These are phyloP conservation scores for Sugiyamaella boreocaroliniensis DNA, from an alignment of 805 yeast genomes.

Conservation along the genomic window DNA sequence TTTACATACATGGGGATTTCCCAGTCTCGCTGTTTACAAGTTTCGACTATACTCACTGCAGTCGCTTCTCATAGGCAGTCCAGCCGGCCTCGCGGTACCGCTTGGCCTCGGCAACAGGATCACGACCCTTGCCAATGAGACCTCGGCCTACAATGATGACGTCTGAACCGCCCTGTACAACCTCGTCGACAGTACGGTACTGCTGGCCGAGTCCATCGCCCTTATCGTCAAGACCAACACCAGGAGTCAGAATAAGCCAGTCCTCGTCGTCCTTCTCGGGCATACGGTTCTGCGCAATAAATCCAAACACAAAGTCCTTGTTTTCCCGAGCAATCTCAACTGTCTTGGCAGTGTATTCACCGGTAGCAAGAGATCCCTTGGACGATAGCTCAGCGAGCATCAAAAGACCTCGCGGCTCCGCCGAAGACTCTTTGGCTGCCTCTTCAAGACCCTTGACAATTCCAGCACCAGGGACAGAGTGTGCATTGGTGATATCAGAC, in stretches of 20 bases:
- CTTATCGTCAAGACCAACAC: conserved; percentile 94
- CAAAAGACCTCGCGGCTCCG: conserved; percentile 69
- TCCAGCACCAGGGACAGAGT: conserved; percentile 94
- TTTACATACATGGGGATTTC: too few relatives aligned
- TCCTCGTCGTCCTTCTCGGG: conserved; percentile 76
- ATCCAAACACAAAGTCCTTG: conserved; percentile 88
- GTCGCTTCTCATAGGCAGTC: conserved; percentile 57
- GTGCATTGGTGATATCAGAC: conserved; percentile 97
- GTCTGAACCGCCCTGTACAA: conserved; percentile 80
- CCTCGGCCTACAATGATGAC: conserved; percentile 98
- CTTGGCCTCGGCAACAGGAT: conserved; percentile 78
- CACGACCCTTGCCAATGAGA: conserved; percentile 87
- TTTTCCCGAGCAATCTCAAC: conserved; percentile 86
- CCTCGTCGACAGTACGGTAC: conserved; percentile 86
- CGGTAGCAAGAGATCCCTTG: conserved; percentile 87
- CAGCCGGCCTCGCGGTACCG: conserved; percentile 93
- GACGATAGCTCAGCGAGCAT: conserved; percentile 96
- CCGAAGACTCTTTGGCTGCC: conserved; percentile 60
- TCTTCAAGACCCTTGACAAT: conserved; percentile 81
- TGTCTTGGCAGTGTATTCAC: conserved; percentile 81
- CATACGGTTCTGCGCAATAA: conserved; percentile 88
- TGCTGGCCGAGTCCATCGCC: conserved; percentile 97
- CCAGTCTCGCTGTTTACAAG: too few relatives aligned
- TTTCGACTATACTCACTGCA: neutral
- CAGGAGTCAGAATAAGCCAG: conserved; percentile 97